phyloP scores from a whole-genome alignment of 2,329 filamentous ascomycete species.

The Paecilomyces niveus region DNA sequence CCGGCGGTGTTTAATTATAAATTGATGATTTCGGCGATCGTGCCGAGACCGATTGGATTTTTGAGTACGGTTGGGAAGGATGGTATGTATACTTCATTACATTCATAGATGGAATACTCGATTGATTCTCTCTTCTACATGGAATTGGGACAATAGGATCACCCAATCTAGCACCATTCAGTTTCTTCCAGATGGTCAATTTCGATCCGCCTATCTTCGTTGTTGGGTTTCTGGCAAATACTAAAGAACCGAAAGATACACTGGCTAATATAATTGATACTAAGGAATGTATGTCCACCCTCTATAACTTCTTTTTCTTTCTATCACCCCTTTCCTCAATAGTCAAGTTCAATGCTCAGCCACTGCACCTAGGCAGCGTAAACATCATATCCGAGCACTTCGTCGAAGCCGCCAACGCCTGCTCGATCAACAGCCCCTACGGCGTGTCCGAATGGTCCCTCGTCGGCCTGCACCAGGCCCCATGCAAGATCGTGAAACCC shows the following conservation, averaged over 20 bases:
- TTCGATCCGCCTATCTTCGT: conserved; percentile 83
- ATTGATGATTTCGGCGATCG: conserved; percentile 76
- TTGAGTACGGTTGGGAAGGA: conserved; percentile 54
- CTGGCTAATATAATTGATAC: conserved; percentile 65
- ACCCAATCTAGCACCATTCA: conserved; percentile 75
- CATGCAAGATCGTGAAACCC: conserved; percentile 58
- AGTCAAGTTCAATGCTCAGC: background rate
- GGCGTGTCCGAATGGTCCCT: conserved; percentile 72
- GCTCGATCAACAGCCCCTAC: conserved; percentile 67
- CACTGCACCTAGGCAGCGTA: conserved; percentile 37
- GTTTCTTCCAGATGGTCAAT: conserved; percentile 75
- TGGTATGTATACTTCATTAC: conserved; percentile 43
- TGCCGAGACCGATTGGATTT: conserved; percentile 73
- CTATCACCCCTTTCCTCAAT: no score
- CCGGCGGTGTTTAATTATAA: conserved; percentile 76
- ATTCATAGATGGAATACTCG: background rate
- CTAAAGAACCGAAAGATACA: conserved; percentile 65
- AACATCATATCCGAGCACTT: conserved; percentile 81
- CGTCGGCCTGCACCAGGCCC: conserved; percentile 65
- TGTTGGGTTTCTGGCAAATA: conserved; percentile 52
- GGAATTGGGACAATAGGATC: background rate
- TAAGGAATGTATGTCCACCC: conserved; percentile 56
- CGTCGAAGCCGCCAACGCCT: conserved; percentile 76
- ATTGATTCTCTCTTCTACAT: background rate
- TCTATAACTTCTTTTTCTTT: background rate